These are phyloP conservation scores for Macadamia tetraphylla DNA, from an alignment of 164 flowering plant species.

Conservation along the genomic window DNA sequence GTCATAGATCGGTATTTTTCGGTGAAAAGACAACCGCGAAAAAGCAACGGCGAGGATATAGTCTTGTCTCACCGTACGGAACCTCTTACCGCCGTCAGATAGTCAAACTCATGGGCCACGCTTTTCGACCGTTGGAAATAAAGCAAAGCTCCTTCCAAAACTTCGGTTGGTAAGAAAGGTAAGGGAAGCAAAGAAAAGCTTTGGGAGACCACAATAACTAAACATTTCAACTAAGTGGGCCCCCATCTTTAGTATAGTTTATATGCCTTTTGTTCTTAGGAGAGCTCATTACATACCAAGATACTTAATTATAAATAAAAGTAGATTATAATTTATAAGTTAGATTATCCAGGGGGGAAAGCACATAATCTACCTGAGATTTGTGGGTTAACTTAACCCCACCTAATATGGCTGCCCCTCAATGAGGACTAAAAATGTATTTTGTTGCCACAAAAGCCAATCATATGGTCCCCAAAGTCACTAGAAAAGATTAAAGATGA, in stretches of 20 bases:
- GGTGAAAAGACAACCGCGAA: background rate
- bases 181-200: conserved; percentile 1
- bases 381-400: conserved; percentile 9
- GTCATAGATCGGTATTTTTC: too few relatives aligned
- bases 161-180: conserved; percentile 8
- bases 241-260: background rate
- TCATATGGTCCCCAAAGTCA: conserved; percentile 7
- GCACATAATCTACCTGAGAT: background rate
- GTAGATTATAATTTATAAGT: background rate
- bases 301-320: too few relatives aligned
- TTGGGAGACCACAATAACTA: background rate
- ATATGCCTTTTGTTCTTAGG: background rate
- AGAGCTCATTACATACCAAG: too few relatives aligned
- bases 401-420: conserved; percentile 4
- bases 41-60: conserved; percentile 11
- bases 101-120: conserved; percentile 4
- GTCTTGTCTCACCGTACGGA: background rate
- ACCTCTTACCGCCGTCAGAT: conserved; percentile 10
- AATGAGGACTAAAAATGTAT: background rate
- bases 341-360: too few relatives aligned
- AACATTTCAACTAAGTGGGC: background rate
- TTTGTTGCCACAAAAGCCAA: too few relatives aligned
- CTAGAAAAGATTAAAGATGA: conserved; percentile 3
- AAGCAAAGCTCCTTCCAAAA: background rate
- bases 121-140: conserved; percentile 10